Evolutionary conservation across 1,284 basidiomycete species (phyloP).

Genomic region (Marasmius fiardii): DNA sequence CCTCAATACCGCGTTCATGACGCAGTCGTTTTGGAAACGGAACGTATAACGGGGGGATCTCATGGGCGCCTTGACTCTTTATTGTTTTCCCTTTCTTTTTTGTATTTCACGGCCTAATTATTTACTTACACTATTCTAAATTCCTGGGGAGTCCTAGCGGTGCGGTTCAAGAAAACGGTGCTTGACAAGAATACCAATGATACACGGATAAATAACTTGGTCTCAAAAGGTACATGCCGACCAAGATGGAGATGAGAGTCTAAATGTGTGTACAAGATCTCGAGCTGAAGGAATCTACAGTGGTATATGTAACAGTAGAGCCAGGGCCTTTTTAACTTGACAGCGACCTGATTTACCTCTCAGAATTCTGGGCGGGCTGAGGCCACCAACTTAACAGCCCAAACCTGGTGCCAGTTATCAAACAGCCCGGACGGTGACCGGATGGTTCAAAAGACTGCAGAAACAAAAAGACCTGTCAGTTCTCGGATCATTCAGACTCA

Average conservation of each 20-base stretch:
- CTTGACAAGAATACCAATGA: too few species aligned
- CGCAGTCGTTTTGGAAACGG: neutral
- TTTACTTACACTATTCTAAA: slow-evolving; percentile 1
- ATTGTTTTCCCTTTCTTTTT: neutral
- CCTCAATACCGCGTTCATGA: neutral
- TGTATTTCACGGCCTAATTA: slow-evolving; percentile 3
- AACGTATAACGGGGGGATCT: neutral
- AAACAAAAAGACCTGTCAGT: slow-evolving; percentile 7
- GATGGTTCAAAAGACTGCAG: slow-evolving; percentile 2
- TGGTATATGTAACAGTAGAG: too few species aligned
- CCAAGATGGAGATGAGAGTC: too few species aligned
- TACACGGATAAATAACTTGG: too few species aligned
- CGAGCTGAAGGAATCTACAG: too few species aligned
- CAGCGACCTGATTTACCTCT: too few species aligned
- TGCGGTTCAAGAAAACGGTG: neutral
- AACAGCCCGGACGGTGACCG: slow-evolving; percentile 23
- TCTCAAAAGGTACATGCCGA: too few species aligned
- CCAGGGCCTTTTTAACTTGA: too few species aligned
- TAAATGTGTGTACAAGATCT: too few species aligned
- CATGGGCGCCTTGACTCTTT: neutral
- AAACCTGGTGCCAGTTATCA: slow-evolving; percentile 53
- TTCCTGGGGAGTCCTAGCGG: neutral
- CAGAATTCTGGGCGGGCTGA: too few species aligned
- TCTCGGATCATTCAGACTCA: neutral
- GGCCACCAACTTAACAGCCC: slow-evolving; percentile 58